A percentile compares a stretch with the other conserved stretches of the same genome.
phyloP scores from a whole-genome alignment of 495 filamentous ascomycete genomes.

The Penicillium turbatum region DNA sequence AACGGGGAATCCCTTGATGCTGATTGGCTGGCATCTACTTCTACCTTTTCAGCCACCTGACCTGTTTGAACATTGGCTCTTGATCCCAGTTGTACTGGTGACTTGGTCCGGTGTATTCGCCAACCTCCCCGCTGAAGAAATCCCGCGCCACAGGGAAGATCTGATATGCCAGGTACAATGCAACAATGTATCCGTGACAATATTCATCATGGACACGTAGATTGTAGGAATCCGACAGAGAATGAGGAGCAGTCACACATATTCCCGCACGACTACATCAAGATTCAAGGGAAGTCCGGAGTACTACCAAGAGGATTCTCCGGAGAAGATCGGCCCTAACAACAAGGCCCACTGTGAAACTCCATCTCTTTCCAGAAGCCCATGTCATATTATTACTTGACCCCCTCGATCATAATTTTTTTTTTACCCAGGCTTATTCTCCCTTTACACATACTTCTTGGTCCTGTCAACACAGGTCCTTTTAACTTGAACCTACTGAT shows the following conservation, averaged over 20 bases:
- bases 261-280: not conserved
- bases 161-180: not conserved
- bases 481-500: conserved; percentile 1
- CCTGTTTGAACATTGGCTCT: not conserved
- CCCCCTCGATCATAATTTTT: not conserved
- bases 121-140: not conserved
- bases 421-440: conserved; percentile 9
- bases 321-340: conserved; percentile 32
- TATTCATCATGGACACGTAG: not conserved
- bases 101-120: not conserved
- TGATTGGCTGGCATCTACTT: conserved; percentile 14
- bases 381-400: conserved; percentile 6
- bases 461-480: conserved; percentile 5
- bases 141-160: not conserved
- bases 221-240: not conserved
- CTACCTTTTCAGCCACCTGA: conserved; percentile 11
- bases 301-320: conserved; percentile 19
- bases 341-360: conserved; percentile 20
- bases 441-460: not conserved
- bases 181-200: not conserved
- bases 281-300: not conserved
- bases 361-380: conserved; percentile 31
- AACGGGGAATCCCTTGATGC: not conserved
- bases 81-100: conserved; percentile 1
- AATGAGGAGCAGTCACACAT: not conserved